Conservation (phyloP, 306 rosid species). For the Myrica gale region DNA sequence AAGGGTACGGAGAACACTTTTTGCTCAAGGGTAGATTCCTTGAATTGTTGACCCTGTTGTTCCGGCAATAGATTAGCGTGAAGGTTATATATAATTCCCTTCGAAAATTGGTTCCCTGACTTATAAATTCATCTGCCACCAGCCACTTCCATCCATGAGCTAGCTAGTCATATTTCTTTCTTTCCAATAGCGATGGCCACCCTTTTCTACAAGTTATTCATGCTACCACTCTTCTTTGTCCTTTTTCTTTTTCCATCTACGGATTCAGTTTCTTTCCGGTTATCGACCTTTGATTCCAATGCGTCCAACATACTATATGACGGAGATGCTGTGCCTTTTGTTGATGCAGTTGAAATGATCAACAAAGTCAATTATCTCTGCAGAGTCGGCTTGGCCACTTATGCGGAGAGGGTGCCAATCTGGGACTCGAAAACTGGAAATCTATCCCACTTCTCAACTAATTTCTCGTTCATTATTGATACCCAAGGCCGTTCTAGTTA, state of each 20-base stretch:
- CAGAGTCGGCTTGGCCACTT: conserved; percentile 40
- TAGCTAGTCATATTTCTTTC: too few species aligned
- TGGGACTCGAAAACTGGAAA: conserved; percentile 40
- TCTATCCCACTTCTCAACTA: conserved; percentile 39
- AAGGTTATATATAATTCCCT: too few species aligned
- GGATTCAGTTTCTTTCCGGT: conserved; percentile 29
- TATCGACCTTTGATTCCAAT: conserved; percentile 10
- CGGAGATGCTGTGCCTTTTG: conserved; percentile 35
- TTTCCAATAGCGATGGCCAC: conserved; percentile 4
- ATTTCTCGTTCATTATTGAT: conserved; percentile 33
- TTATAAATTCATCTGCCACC: too few species aligned
- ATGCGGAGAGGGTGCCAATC: conserved; percentile 32
- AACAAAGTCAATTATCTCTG: neutral
- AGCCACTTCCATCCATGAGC: too few species aligned
- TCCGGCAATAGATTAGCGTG: too few species aligned
- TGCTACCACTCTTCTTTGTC: neutral
- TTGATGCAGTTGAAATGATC: conserved; percentile 21
- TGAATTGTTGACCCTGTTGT: too few species aligned
- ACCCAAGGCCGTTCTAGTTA: neutral
- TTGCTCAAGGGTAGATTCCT: too few species aligned
- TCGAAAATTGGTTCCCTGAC: too few species aligned
- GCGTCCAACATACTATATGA: conserved; percentile 27
- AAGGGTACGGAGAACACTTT: too few species aligned
- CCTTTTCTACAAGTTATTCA: neutral
- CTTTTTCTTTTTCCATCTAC: neutral